These are phyloP conservation scores for Daedalea quercina DNA, from an alignment of 768 basidiomycete genomes.

Conservation along the genomic window DNA sequence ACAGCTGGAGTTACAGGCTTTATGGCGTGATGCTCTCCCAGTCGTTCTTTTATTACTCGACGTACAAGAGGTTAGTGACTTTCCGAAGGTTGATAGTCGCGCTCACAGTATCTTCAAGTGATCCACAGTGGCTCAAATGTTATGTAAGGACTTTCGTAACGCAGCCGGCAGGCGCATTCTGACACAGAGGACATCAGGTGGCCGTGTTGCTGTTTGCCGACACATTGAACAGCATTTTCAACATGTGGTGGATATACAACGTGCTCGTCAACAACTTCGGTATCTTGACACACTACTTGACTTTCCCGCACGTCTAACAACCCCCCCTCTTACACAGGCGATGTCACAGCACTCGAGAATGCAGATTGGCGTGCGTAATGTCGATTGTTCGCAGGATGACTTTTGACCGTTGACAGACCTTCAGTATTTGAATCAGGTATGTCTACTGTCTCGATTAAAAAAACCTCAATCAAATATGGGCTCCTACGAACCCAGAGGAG, in stretches of 20 bases:
- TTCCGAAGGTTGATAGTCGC: not conserved
- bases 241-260: conserved; percentile 34
- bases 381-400: not conserved
- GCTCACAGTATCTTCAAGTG: not conserved
- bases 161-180: not conserved
- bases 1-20: not conserved
- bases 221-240: conserved; percentile 35
- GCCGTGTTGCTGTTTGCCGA: conserved; percentile 33
- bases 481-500: not conserved
- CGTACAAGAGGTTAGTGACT: conserved; percentile 13
- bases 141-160: not conserved
- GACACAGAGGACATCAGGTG: conserved; percentile 21
- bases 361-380: conserved; percentile 13
- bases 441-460: not conserved
- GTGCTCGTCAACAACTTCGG: conserved; percentile 37
- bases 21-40: conserved; percentile 20
- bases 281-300: conserved; percentile 12
- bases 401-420: not conserved
- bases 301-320: not conserved
- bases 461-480: not conserved
- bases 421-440: not conserved
- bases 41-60: conserved; percentile 18
- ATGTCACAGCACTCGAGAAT: conserved; percentile 1
- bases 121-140: not conserved
- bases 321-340: not conserved